A percentile compares a stretch with the other conserved stretches of the same genome.
Conservation (phyloP, 2,329 filamentous ascomycete species). For the Dothiorella sarmentorum region DNA sequence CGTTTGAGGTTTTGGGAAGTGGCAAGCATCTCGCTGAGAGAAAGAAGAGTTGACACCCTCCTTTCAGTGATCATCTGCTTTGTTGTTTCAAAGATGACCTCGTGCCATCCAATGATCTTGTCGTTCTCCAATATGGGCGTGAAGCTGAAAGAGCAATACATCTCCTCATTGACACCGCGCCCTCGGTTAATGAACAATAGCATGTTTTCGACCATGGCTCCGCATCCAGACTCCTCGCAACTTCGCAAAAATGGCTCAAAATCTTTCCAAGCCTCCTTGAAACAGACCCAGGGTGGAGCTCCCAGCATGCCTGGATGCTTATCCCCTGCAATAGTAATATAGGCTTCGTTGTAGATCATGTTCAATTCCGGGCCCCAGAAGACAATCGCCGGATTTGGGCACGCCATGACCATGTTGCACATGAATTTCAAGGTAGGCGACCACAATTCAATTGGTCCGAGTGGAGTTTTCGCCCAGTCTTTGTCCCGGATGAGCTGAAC, state of each 20-base stretch:
- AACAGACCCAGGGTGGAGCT: constrained; percentile 58
- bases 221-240: constrained; percentile 16
- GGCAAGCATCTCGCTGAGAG: constrained; percentile 11
- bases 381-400: constrained; percentile 56
- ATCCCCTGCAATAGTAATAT: constrained; percentile 63
- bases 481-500: constrained; percentile 65
- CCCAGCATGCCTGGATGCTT: constrained; percentile 73
- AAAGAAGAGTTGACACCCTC: constrained; percentile 13
- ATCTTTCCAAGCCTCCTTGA: constrained; percentile 68
- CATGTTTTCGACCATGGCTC: constrained; percentile 19
- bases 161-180: constrained; percentile 13
- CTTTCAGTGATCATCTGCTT: constrained; percentile 19
- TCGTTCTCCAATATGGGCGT: constrained; percentile 18
- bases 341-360: constrained; percentile 65
- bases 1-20: background rate
- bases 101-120: constrained; percentile 16
- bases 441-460: constrained; percentile 72
- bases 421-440: constrained; percentile 65
- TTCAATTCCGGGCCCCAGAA: constrained; percentile 56
- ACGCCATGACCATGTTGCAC: constrained; percentile 69
- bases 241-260: constrained; percentile 40
- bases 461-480: constrained; percentile 67
- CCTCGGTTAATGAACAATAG: constrained; percentile 17
- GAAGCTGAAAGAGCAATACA: constrained; percentile 19
- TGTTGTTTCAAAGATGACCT: constrained; percentile 18